Conservation (phyloP, 1,284 basidiomycete species). For the Tetrapyrgos nigripes region DNA sequence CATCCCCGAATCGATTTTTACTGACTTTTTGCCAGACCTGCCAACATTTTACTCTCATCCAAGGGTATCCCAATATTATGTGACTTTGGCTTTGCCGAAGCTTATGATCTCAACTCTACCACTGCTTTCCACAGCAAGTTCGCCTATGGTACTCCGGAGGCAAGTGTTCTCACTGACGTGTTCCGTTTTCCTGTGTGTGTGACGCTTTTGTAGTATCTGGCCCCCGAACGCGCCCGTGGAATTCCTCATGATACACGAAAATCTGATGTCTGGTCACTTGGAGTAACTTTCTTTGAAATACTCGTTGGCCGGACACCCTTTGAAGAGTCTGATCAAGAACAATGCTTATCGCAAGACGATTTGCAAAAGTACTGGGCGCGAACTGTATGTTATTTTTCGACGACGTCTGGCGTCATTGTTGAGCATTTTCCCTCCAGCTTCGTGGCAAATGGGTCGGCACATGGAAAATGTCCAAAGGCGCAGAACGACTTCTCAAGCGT, state of each 20-base stretch:
- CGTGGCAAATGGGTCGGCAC: conserved; percentile 86
- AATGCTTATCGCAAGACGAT: conserved; percentile 83
- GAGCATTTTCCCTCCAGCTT: conserved; percentile 43
- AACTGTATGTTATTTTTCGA: conserved; percentile 55
- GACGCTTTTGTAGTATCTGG: conserved; percentile 68
- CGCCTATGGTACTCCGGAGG: conserved; percentile 91
- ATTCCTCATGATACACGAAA: conserved; percentile 90
- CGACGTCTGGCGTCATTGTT: neutral
- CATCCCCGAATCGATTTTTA: conserved; percentile 4
- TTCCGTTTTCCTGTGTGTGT: neutral
- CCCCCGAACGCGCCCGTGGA: conserved; percentile 87
- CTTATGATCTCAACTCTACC: conserved; percentile 64
- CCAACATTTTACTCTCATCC: conserved; percentile 84
- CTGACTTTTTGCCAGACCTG: conserved; percentile 59
- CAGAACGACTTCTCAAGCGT: conserved; percentile 69
- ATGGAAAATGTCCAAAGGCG: conserved; percentile 72
- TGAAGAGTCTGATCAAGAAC: conserved; percentile 82
- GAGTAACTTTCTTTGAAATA: conserved; percentile 93
- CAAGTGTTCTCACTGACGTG: conserved; percentile 32
- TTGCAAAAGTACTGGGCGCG: conserved; percentile 85
- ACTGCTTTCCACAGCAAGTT: conserved; percentile 84
- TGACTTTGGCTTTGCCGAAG: conserved; percentile 93
- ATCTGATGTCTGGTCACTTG: conserved; percentile 92
- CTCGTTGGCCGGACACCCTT: conserved; percentile 91
- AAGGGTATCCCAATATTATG: conserved; percentile 83